Conservation (phyloP, 768 basidiomycete genomes). For the Rhodotorula toruloides region DNA sequence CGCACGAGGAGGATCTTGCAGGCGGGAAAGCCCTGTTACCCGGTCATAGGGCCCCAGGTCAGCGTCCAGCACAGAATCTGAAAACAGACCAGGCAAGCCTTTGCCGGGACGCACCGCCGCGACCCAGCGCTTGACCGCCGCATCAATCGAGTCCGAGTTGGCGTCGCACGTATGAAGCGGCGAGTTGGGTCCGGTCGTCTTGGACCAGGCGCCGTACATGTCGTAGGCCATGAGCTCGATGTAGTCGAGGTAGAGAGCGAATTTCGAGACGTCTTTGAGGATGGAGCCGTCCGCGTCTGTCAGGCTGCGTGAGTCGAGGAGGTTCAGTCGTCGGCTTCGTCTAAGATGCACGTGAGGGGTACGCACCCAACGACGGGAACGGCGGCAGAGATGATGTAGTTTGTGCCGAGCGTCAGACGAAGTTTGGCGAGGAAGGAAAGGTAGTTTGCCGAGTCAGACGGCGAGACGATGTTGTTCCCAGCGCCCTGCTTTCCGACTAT, state of each 20-base stretch:
- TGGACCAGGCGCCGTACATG: constrained; percentile 16
- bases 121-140: constrained; percentile 4
- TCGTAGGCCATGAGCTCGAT: constrained; percentile 32
- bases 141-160: not conserved
- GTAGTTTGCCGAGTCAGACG: constrained; percentile 46
- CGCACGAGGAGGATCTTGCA: constrained; percentile 21
- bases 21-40: constrained; percentile 16
- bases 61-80: no score
- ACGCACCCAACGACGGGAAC: constrained; percentile 24
- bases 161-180: constrained; percentile 26
- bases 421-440: constrained; percentile 45
- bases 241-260: constrained; percentile 15
- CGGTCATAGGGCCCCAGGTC: not conserved
- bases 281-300: constrained; percentile 13
- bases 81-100: no score
- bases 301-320: constrained; percentile 1
- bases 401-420: constrained; percentile 36
- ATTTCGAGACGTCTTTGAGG: not conserved
- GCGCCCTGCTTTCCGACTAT: constrained; percentile 40
- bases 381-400: not conserved
- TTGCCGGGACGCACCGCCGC: not conserved
- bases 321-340: not conserved
- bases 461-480: constrained; percentile 43
- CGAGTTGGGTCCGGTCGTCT: constrained; percentile 21
- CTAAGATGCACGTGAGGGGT: not conserved